Evolutionary conservation across 2,329 filamentous ascomycete genomes (phyloP), one percentile per base, ranked within the genome.

Genomic region (Calonectria pauciramosa): DNA sequence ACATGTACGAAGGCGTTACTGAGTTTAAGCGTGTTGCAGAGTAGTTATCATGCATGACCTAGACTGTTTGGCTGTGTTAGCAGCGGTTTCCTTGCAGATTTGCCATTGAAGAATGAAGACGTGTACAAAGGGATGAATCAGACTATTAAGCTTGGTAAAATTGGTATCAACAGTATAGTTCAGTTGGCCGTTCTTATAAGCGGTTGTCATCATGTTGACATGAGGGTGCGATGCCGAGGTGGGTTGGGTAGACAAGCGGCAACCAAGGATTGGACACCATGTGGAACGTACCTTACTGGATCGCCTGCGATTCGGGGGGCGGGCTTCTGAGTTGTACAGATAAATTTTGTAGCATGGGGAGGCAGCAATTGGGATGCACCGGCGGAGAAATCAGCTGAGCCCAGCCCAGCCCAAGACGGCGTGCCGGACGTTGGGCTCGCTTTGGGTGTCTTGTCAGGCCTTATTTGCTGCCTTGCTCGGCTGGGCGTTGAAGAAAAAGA

Each of bases 181-280:
- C 89, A 89, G 91, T 90, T 91, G 90, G 90, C 90, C 90, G 90
- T 92, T 92, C 90, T 91, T 91, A 90, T 86, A 85, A 90, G 86
- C 82, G 79, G 86, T 75, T 86, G 85, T 92, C 90, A 92, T 92
- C 90, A 91, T 86, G 75, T 75, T 59, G 65, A 60, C 69, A 71
- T 41, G 59, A 59, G 77, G 54, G 71, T 69, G 70, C 38, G 64
- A 49, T 38, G 71, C 47, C 56, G 41, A 34, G 34, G 68, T 64
- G 78, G 72, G 68, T 20, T 32, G 41, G 70, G 71, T 70, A 54
- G 44, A 65, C 75, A 67, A 34, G 72, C 72, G 47, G 77, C 65
- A 78, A 79, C 70, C 54, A 64, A 56, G 20, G 51, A 32, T 59
- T 51, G 41, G 49, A 63, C 23, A 28, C 23, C 20, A 26, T 56